Evolutionary conservation across 2,329 filamentous ascomycete genomes (phyloP).

Genomic region (Cordyceps cicadae): DNA sequence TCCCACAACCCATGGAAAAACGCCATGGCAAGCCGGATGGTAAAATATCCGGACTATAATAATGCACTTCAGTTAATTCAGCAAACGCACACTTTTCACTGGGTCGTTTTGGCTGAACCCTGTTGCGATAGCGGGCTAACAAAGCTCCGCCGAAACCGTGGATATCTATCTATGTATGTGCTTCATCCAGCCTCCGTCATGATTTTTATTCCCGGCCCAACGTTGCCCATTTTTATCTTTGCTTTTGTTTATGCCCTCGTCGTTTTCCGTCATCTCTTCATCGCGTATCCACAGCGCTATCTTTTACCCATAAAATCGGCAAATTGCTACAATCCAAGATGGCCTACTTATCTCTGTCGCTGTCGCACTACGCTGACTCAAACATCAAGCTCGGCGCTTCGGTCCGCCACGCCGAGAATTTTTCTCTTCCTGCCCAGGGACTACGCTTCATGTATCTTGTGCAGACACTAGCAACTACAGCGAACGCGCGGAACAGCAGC

Average conservation of each 20-base stretch:
- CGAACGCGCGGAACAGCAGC: background rate
- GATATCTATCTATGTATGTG: too few species aligned
- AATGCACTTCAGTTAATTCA: background rate
- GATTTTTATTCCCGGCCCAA: background rate
- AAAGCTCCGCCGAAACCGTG: background rate
- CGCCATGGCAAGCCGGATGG: background rate
- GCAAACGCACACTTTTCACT: background rate
- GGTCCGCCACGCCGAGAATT: constrained; percentile 6
- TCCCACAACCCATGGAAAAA: background rate
- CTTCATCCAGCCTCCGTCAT: background rate
- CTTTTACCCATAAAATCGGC: background rate
- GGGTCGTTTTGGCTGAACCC: background rate
- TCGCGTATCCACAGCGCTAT: background rate
- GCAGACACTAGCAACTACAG: background rate
- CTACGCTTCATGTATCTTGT: too few species aligned
- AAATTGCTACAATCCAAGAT: background rate
- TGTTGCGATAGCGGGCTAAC: background rate
- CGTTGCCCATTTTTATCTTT: background rate
- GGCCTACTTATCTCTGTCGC: background rate
- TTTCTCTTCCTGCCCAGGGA: background rate
- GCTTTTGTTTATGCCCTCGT: background rate
- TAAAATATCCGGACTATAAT: background rate
- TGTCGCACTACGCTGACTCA: background rate
- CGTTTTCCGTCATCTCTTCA: background rate
- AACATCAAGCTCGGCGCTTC: background rate